A percentile compares a stretch with the other conserved stretches of the same genome.
These are phyloP conservation scores for Pyricularia sp. DNA, from an alignment of 2,329 filamentous ascomycete species.

Conservation along the genomic window DNA sequence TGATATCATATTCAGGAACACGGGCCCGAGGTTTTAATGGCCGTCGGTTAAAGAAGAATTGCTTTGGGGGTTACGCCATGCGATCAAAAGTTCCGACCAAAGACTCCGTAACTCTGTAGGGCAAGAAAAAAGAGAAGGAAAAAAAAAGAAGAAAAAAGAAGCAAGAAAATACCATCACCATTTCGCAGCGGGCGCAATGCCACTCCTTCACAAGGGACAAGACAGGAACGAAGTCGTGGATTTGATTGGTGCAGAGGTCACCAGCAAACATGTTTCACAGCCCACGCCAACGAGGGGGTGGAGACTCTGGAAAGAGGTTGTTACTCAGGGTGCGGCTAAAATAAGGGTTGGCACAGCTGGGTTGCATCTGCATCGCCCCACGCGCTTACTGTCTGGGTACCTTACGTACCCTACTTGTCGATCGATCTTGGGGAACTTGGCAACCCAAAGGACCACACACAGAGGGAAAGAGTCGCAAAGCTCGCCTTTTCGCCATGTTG, in stretches of 20 bases:
- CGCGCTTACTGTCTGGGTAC: neutral
- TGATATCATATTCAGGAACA: neutral
- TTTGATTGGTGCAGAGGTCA: neutral
- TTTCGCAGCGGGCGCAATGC: neutral
- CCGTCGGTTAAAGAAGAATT: neutral
- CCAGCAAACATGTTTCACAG: neutral
- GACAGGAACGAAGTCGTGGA: neutral
- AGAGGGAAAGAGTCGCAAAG: neutral
- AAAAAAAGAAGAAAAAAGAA: neutral
- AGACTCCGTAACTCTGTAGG: neutral
- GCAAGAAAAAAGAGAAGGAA: no score
- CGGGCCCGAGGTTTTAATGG: neutral
- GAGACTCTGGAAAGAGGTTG: neutral
- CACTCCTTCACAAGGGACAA: neutral
- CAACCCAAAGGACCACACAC: neutral
- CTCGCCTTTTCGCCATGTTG: neutral
- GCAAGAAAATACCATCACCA: neutral
- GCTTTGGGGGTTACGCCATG: neutral
- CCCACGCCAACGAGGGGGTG: neutral
- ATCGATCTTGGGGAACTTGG: neutral
- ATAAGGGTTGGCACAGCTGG: neutral
- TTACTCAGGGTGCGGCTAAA: neutral
- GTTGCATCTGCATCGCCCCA: neutral
- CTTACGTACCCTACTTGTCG: neutral
- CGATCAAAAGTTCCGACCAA: neutral